Conservation (phyloP, 2,329 filamentous ascomycete genomes). For the Xylaria multiplex region DNA sequence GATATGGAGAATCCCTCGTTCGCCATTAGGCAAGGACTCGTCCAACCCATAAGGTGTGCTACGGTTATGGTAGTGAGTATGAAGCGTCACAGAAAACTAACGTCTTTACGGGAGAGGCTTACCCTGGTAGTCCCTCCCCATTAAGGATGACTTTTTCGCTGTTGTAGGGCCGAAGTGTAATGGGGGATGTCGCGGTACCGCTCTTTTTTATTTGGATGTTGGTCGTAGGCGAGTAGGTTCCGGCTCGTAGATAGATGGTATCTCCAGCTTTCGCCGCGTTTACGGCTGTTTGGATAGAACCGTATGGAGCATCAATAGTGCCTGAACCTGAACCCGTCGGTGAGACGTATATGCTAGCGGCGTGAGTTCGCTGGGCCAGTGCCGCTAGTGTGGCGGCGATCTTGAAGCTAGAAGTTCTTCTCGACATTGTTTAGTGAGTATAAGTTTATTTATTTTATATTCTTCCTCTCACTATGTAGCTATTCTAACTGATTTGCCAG, state of each 20-base stretch:
- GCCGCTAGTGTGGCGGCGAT: conserved; percentile 2
- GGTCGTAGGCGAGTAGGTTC: conserved; percentile 56
- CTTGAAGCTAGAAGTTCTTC: conserved; percentile 4
- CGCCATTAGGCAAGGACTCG: conserved; percentile 52
- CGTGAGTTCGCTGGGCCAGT: conserved; percentile 27
- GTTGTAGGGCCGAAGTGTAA: conserved; percentile 55
- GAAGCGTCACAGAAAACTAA: not conserved
- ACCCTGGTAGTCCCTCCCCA: conserved; percentile 53
- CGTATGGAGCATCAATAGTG: conserved; percentile 53
- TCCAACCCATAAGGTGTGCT: conserved; percentile 52
- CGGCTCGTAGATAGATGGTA: conserved; percentile 56
- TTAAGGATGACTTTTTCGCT: conserved; percentile 58
- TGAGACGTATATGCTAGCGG: conserved; percentile 57
- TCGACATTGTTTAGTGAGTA: conserved; percentile 20
- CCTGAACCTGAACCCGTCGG: conserved; percentile 55
- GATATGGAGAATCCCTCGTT: conserved; percentile 60
- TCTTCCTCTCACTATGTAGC: not conserved
- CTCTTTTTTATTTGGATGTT: conserved; percentile 60
- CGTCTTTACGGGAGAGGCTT: not conserved
- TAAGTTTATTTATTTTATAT: not conserved
- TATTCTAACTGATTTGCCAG: not conserved
- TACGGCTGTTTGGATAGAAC: conserved; percentile 59
- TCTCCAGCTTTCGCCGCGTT: conserved; percentile 58
- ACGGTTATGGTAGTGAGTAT: conserved; percentile 2
- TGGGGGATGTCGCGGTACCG: conserved; percentile 54